These are phyloP conservation scores for Litsea cubeba DNA, from an alignment of 164 flowering plant species.

Conservation along the genomic window DNA sequence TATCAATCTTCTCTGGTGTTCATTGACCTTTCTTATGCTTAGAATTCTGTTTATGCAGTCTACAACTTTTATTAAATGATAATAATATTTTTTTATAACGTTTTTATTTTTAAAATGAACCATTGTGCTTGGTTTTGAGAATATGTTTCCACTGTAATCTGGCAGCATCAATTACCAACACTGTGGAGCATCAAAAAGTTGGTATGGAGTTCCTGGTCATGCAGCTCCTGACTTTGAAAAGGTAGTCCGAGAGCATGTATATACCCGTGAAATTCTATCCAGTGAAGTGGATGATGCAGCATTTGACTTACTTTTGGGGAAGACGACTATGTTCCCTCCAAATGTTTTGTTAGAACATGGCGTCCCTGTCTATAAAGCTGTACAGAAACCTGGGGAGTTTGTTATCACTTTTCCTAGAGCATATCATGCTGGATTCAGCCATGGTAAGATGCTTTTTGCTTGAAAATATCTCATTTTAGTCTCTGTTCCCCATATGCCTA, in stretches of 20 bases:
- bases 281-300: conserved; percentile 83
- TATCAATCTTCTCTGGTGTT: neutral
- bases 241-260: conserved; percentile 82
- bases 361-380: conserved; percentile 89
- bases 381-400: conserved; percentile 95
- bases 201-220: conserved; percentile 97
- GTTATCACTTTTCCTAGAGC: conserved; percentile 92
- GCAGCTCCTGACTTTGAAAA: conserved; percentile 86
- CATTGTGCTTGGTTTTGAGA: neutral
- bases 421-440: conserved; percentile 98
- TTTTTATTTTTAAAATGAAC: no score
- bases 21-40: neutral
- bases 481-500: neutral
- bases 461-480: neutral
- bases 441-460: conserved; percentile 47
- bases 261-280: conserved; percentile 60
- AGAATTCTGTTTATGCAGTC: neutral
- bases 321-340: conserved; percentile 97
- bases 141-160: neutral
- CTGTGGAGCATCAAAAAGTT: conserved; percentile 97
- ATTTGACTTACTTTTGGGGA: conserved; percentile 88
- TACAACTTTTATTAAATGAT: no score
- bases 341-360: conserved; percentile 60
- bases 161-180: conserved; percentile 95
- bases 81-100: no score